Evolutionary conservation across 2,329 filamentous ascomycete genomes (phyloP).

Genomic region (Apiospora rasikravindrae): DNA sequence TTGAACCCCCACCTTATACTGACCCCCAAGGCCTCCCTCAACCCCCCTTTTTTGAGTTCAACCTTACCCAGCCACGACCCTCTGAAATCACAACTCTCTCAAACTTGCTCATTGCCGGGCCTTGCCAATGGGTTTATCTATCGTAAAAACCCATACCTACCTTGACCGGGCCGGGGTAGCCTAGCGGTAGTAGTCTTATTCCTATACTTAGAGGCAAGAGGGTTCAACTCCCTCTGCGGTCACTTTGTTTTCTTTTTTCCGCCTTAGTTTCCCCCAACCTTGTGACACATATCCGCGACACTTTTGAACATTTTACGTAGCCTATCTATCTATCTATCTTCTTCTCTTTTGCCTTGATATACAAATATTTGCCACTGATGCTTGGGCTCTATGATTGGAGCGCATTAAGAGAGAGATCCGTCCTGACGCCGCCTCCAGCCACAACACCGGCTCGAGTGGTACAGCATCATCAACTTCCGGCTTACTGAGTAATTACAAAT

Average conservation of each 20-base stretch:
- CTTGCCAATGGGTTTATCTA: neutral
- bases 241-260: neutral
- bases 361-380: too few species aligned
- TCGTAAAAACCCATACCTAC: neutral
- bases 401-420: too few species aligned
- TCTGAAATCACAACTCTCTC: neutral
- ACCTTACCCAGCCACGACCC: neutral
- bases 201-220: neutral
- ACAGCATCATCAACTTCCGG: too few species aligned
- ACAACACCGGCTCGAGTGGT: too few species aligned
- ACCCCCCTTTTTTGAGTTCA: neutral
- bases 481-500: too few species aligned
- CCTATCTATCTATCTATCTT: neutral
- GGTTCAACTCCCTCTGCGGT: neutral
- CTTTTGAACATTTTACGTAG: neutral
- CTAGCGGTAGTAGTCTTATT: neutral
- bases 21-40: too few species aligned
- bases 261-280: too few species aligned
- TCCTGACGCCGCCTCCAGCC: too few species aligned
- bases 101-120: neutral
- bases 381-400: too few species aligned
- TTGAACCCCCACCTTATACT: too few species aligned
- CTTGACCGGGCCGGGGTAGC: neutral
- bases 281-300: neutral
- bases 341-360: too few species aligned